Percentiles rank a stretch among this genome's conserved stretches.
phyloP scores from a whole-genome alignment of 805 yeast species.

The Nakazawaea wickerhamii region DNA sequence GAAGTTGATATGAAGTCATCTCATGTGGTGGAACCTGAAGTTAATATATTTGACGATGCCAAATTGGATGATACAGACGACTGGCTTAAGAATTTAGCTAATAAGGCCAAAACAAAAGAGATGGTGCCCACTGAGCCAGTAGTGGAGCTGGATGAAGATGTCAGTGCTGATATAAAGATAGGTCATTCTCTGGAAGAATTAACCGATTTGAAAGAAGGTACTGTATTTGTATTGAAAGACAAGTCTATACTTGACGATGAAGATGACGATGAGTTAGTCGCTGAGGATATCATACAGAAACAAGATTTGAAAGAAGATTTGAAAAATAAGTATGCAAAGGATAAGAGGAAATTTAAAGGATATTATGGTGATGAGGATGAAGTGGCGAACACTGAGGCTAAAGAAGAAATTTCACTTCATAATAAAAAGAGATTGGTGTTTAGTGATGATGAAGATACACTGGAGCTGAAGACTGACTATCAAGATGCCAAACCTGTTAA shows the following conservation, averaged over 20 bases:
- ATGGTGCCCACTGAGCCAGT: slow-evolving; percentile 2
- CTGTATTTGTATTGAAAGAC: slow-evolving; percentile 56
- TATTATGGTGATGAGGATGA: slow-evolving; percentile 21
- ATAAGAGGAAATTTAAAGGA: slow-evolving; percentile 23
- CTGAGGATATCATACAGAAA: slow-evolving; percentile 32
- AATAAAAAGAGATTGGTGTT: slow-evolving; percentile 11
- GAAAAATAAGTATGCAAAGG: slow-evolving; percentile 17
- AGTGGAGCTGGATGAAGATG: slow-evolving; percentile 23
- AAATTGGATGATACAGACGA: slow-evolving; percentile 31
- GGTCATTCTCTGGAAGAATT: slow-evolving; percentile 43
- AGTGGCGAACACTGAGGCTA: slow-evolving; percentile 15
- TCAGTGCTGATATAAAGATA: slow-evolving; percentile 32
- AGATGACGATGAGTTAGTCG: slow-evolving; percentile 34
- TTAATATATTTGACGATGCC: slow-evolving; percentile 19
- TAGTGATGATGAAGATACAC: neutral
- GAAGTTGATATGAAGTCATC: no score
- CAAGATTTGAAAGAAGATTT: slow-evolving; percentile 24
- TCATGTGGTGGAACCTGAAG: slow-evolving; percentile 21
- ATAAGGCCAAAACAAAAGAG: slow-evolving; percentile 13
- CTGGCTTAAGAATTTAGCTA: slow-evolving; percentile 35
- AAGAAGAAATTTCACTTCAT: slow-evolving; percentile 13
- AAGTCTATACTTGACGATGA: slow-evolving; percentile 29
- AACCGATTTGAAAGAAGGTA: slow-evolving; percentile 28
- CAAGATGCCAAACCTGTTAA: slow-evolving; percentile 22
- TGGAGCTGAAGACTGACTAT: neutral